Base-by-base conservation (phyloP, 2,329 filamentous ascomycete genomes). In the Talaromyces sp. region DNA sequence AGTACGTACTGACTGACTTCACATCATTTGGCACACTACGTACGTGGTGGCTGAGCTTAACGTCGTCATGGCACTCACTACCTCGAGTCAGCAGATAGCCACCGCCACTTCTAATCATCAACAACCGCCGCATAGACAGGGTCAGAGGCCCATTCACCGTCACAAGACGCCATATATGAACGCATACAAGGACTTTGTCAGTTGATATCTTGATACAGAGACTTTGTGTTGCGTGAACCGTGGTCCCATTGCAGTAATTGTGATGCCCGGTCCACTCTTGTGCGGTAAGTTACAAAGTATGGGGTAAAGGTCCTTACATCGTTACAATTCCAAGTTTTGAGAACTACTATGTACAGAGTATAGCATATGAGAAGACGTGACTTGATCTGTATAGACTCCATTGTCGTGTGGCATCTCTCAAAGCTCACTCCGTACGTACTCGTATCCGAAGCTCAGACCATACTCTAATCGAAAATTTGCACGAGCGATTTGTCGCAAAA, bases 111-210 rank as follows among this genome's bases (percentile, higher is more conserved):
- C n/a, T 14, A 24, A 31, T 54, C 52, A 56, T 56, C 39, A 14
- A 22, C 33, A 22, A 7, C 33, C 14, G 27, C 33, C 52, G 16
- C 50, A 35, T 35, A 27, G n/a, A 13, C 9, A 27, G 22, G 22
- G 22, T 9, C 57, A 60, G 47, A 50, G 47, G 47, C 47, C 22
- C 16, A 31, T 35, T 35, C 27, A 24, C 59, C 11, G 11, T 62
- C 47, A 62, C 35, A 54, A 41, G 60, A 62, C 60, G 52, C 52
- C 52, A 24, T 35, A 35, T 22, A 54, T 54, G 52, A 24, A 37
- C 31, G 13, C 33, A 37, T 37, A 19, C 50, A 35, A 19, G 10
- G 31, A 33, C 8, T 52, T 52, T n/a, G 49, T 31, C 31, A n/a
- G 2, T 8, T 11, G 9, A 52, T 52, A 22, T n/a, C 13, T 52